These are phyloP conservation scores for Torulaspora franciscae DNA, from an alignment of 805 yeast species.

Conservation along the genomic window DNA sequence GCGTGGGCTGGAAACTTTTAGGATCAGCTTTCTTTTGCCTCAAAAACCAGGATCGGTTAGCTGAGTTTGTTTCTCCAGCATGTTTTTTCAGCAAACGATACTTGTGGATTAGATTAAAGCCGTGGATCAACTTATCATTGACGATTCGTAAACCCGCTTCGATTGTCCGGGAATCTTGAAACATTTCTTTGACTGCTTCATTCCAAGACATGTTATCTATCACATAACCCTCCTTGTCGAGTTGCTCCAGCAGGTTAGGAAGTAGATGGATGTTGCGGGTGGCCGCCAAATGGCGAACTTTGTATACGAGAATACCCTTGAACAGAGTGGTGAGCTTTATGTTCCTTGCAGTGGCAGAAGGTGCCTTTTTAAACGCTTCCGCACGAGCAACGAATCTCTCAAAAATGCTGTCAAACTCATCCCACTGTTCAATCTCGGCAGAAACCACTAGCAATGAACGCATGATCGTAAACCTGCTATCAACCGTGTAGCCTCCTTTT, in stretches of 20 bases:
- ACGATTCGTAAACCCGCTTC: conserved; percentile 30
- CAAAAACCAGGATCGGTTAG: conserved; percentile 21
- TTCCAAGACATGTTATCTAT: conserved; percentile 36
- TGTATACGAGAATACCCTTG: conserved; percentile 25
- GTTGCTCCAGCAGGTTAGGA: conserved; percentile 18
- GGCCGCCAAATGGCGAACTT: conserved; percentile 20
- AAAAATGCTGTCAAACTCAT: conserved; percentile 25
- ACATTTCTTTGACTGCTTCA: conserved; percentile 28
- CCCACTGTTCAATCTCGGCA: conserved; percentile 35
- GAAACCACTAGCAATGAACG: conserved; percentile 33
- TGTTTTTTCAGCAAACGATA: conserved; percentile 20
- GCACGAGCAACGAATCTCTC: conserved; percentile 21
- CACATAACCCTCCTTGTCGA: conserved; percentile 27
- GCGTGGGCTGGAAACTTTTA: conserved; percentile 24
- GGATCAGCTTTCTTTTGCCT: conserved; percentile 19
- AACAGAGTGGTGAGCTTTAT: conserved; percentile 17
- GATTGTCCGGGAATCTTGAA: conserved; percentile 29
- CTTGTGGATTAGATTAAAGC: conserved; percentile 33
- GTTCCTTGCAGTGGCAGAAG: conserved; percentile 24
- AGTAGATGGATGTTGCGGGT: conserved; percentile 17
- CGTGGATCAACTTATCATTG: conserved; percentile 37
- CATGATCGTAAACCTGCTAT: conserved; percentile 29
- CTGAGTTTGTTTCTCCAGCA: conserved; percentile 15
- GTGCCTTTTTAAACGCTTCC: conserved; percentile 17
- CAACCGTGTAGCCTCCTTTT: conserved; percentile 21